A percentile compares a stretch with the other conserved stretches of the same genome.
Conservation (phyloP, 768 basidiomycete genomes). For the Termitomyces sp. region DNA sequence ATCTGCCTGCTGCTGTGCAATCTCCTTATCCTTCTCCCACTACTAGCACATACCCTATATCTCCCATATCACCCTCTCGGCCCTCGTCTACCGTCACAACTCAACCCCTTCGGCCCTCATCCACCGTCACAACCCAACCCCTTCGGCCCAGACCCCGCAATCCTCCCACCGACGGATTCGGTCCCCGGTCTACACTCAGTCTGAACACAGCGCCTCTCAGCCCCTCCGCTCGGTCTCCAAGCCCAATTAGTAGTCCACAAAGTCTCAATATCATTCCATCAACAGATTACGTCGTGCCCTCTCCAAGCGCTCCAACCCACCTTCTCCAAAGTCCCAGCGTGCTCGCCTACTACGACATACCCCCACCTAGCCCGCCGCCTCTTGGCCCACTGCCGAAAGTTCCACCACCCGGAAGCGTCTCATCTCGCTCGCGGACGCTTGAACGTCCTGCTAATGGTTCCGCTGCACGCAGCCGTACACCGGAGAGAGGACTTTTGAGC, state of each 20-base stretch:
- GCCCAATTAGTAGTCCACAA: not conserved
- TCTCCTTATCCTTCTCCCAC: not conserved
- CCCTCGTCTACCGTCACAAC: conserved; percentile 13
- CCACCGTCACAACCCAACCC: not conserved
- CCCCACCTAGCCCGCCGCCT: conserved; percentile 51
- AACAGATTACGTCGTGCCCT: conserved; percentile 30
- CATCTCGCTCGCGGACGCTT: not conserved
- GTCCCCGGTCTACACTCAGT: not conserved
- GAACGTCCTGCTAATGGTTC: conserved; percentile 3
- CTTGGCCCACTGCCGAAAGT: conserved; percentile 39
- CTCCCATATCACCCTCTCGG: no score
- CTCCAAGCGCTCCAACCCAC: conserved; percentile 19
- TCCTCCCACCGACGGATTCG: not conserved
- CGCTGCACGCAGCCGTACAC: conserved; percentile 9
- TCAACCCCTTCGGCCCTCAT: conserved; percentile 5
- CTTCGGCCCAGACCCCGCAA: conserved; percentile 15
- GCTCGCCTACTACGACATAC: conserved; percentile 44
- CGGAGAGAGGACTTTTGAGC: conserved; percentile 4
- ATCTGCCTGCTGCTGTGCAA: conserved; percentile 1
- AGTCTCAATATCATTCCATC: conserved; percentile 23
- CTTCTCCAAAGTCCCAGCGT: conserved; percentile 33
- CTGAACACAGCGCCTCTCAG: conserved; percentile 1
- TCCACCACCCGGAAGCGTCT: conserved; percentile 15
- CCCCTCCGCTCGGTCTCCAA: conserved; percentile 4
- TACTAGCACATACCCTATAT: not conserved